These are phyloP conservation scores for Letharia columbiana DNA, from an alignment of 495 filamentous ascomycete genomes.

Conservation along the genomic window DNA sequence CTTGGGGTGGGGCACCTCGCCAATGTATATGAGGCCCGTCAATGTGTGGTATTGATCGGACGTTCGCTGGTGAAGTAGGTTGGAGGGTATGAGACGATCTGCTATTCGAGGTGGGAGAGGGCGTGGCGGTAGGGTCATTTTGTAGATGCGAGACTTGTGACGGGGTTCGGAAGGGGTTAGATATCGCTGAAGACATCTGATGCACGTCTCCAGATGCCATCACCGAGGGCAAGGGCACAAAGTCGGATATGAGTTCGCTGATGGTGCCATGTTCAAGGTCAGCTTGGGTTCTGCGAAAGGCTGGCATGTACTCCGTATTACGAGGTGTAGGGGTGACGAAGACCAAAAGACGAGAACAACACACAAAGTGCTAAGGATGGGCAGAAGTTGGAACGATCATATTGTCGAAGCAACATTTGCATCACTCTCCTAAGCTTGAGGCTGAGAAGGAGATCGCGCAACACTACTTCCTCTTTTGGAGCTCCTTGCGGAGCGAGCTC, in stretches of 20 bases:
- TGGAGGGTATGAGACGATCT: conserved; percentile 18
- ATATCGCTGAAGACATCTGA: conserved; percentile 26
- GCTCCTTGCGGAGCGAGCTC: not conserved
- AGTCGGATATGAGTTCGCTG: conserved; percentile 41
- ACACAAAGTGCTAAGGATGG: not conserved
- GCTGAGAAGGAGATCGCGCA: not conserved
- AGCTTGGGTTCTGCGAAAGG: conserved; percentile 13
- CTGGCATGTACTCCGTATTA: not conserved
- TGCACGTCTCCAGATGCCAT: conserved; percentile 45
- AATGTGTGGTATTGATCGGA: conserved; percentile 19
- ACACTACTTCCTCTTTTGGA: not conserved
- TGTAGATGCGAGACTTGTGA: conserved; percentile 21
- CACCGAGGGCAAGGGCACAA: conserved; percentile 34
- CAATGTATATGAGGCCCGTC: conserved; percentile 22
- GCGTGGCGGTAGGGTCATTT: conserved; percentile 13
- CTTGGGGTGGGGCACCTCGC: conserved; percentile 10
- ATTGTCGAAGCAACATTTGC: not conserved
- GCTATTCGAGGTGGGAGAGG: not conserved
- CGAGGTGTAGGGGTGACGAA: not conserved
- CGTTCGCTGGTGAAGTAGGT: conserved; percentile 31
- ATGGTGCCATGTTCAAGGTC: conserved; percentile 42
- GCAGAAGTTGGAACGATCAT: not conserved
- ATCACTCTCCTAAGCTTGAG: not conserved
- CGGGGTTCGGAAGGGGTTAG: conserved; percentile 28
- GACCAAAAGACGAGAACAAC: not conserved